These are phyloP conservation scores for Blumeria hordei DNA, from an alignment of 2,329 filamentous ascomycete species.

Conservation along the genomic window DNA sequence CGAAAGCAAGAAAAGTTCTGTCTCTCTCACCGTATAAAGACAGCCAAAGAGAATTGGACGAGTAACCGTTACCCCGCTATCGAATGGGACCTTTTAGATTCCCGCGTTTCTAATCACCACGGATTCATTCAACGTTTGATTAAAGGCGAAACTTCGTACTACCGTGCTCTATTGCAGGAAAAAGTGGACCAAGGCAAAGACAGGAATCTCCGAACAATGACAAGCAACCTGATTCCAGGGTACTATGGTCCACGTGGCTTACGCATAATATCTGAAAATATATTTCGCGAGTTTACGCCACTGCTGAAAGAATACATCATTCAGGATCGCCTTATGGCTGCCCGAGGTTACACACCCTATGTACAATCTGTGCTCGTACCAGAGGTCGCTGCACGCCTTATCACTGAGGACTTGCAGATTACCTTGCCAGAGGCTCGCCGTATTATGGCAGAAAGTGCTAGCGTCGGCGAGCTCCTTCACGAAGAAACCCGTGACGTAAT, in stretches of 20 bases:
- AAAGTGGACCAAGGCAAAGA: slow-evolving; percentile 32
- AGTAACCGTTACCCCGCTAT: slow-evolving; percentile 41
- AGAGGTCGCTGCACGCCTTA: slow-evolving; percentile 31
- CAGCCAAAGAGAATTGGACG: slow-evolving; percentile 21
- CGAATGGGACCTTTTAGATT: slow-evolving; percentile 37
- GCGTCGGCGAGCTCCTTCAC: slow-evolving; percentile 14
- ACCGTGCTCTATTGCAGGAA: slow-evolving; percentile 28
- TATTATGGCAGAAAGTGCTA: slow-evolving; percentile 15
- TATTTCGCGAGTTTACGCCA: slow-evolving; percentile 34
- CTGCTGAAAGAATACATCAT: slow-evolving; percentile 36
- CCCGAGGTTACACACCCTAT: slow-evolving; percentile 40
- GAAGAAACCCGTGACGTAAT: slow-evolving; percentile 31
- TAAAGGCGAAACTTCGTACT: slow-evolving; percentile 29
- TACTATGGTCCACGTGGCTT: slow-evolving; percentile 66
- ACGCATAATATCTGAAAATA: slow-evolving; percentile 43
- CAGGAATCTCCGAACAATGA: slow-evolving; percentile 32
- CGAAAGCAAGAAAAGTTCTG: slow-evolving; percentile 39
- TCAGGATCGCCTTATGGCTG: slow-evolving; percentile 39
- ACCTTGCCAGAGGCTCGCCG: slow-evolving; percentile 17
- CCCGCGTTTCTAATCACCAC: slow-evolving; percentile 32
- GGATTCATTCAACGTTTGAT: slow-evolving; percentile 33
- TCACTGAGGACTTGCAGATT: slow-evolving; percentile 33
- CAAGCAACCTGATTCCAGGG: slow-evolving; percentile 34
- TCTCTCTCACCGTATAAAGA: slow-evolving; percentile 30
- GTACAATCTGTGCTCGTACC: slow-evolving; percentile 57